phyloP scores from a whole-genome alignment of 495 filamentous ascomycete genomes.

The Penicillium flavigenum region DNA sequence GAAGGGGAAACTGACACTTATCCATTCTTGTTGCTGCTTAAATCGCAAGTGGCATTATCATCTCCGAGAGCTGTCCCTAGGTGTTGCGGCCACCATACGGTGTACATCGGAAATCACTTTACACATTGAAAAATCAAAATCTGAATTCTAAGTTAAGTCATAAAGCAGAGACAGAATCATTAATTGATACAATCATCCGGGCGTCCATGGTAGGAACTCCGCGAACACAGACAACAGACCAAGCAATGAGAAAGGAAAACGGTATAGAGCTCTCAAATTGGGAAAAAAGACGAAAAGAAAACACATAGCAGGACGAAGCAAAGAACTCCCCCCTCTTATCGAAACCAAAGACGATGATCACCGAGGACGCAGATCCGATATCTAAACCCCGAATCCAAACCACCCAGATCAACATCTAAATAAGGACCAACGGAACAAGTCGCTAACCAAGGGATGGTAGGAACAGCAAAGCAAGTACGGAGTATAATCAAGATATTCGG shows the following conservation, averaged over 20 bases:
- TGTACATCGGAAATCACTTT: too few relatives aligned
- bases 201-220: constrained; percentile 15
- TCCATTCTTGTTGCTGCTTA: too few relatives aligned
- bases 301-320: background rate
- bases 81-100: background rate
- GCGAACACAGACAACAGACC: constrained; percentile 18
- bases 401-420: constrained; percentile 4
- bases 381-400: background rate
- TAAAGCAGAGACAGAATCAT: constrained; percentile 24
- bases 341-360: constrained; percentile 5
- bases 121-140: background rate
- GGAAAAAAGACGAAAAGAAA: constrained; percentile 11
- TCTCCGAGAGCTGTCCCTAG: too few relatives aligned
- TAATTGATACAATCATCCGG: constrained; percentile 27
- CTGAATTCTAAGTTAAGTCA: constrained; percentile 21
- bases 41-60: too few relatives aligned
- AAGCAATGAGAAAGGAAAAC: constrained; percentile 20
- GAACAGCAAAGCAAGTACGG: constrained; percentile 12
- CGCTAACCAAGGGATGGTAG: constrained; percentile 7
- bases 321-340: background rate
- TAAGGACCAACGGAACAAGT: constrained; percentile 7
- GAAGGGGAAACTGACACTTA: too few relatives aligned
- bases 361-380: constrained; percentile 1
- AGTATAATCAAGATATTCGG: constrained; percentile 22
- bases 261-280: constrained; percentile 35